Evolutionary conservation across 768 basidiomycete species (phyloP).

Genomic region (Psilocybe cubensis): DNA sequence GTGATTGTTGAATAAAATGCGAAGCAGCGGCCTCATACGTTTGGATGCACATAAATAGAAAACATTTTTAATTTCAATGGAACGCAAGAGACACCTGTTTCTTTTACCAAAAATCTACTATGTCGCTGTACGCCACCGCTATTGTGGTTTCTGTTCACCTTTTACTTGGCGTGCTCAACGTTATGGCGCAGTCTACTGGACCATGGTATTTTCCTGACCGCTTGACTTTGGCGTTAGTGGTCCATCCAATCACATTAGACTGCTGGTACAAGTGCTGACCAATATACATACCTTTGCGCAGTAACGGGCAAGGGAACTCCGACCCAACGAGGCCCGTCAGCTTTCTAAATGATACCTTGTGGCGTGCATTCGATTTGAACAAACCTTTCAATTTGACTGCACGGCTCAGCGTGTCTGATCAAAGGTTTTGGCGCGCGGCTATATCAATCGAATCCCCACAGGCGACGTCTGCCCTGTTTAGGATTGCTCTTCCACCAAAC

Average conservation of each 20-base stretch:
- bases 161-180: background rate
- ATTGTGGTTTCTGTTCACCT: background rate
- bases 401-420: background rate
- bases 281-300: background rate
- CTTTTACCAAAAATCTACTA: too few species aligned
- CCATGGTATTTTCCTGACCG: background rate
- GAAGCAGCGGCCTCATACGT: too few species aligned
- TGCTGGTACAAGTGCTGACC: background rate
- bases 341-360: background rate
- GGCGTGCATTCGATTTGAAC: background rate
- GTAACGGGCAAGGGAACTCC: background rate
- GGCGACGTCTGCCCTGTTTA: background rate
- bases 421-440: slow-evolving; percentile 1
- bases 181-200: background rate
- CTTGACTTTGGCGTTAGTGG: background rate
- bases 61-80: too few species aligned
- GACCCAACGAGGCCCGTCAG: background rate
- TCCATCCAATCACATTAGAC: background rate
- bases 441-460: slow-evolving; percentile 3
- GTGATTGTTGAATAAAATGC: too few species aligned
- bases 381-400: background rate
- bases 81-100: too few species aligned
- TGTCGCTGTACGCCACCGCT: too few species aligned
- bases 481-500: background rate
- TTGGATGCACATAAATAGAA: too few species aligned